These are phyloP conservation scores for Candolleomyces aberdarensis DNA, from an alignment of 768 basidiomycete species.

Conservation along the genomic window DNA sequence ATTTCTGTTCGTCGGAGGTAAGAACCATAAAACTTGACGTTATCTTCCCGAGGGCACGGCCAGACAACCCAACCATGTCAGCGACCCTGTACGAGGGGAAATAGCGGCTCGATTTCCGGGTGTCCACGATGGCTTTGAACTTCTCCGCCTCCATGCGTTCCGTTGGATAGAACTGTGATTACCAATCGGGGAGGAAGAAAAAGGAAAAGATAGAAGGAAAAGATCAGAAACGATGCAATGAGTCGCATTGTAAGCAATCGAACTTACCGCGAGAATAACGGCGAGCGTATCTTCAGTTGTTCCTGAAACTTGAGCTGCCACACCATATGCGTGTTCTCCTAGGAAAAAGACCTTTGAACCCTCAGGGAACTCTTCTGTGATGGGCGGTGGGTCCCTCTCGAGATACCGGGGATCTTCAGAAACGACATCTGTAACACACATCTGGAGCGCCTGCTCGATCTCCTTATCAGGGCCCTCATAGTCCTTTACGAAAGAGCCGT, in stretches of 20 bases:
- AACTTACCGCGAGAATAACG: slow-evolving; percentile 79
- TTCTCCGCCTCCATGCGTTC: slow-evolving; percentile 77
- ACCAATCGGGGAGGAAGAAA: too few species aligned
- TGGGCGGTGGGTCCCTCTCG: slow-evolving; percentile 77
- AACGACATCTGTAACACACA: slow-evolving; percentile 73
- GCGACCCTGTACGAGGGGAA: slow-evolving; percentile 77
- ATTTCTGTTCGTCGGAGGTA: slow-evolving; percentile 70
- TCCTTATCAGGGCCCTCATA: slow-evolving; percentile 85
- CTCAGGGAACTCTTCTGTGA: slow-evolving; percentile 86
- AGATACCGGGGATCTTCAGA: slow-evolving; percentile 88
- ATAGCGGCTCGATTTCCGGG: slow-evolving; percentile 53
- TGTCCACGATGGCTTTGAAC: slow-evolving; percentile 70
- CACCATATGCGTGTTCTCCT: slow-evolving; percentile 93
- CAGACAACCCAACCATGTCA: slow-evolving; percentile 68
- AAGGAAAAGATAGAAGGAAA: too few species aligned
- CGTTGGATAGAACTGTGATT: slow-evolving; percentile 75
- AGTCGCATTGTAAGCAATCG: background rate
- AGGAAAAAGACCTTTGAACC: slow-evolving; percentile 95
- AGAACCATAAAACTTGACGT: slow-evolving; percentile 93
- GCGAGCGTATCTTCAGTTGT: slow-evolving; percentile 71
- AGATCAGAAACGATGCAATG: too few species aligned
- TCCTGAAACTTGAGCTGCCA: slow-evolving; percentile 82
- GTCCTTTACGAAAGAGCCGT: slow-evolving; percentile 92
- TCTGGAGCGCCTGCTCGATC: slow-evolving; percentile 82
- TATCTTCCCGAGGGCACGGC: slow-evolving; percentile 82